Evolutionary conservation across 768 basidiomycete species (phyloP), one percentile per base, ranked within the genome.

Genomic region (Rhodotorula babjevae): DNA sequence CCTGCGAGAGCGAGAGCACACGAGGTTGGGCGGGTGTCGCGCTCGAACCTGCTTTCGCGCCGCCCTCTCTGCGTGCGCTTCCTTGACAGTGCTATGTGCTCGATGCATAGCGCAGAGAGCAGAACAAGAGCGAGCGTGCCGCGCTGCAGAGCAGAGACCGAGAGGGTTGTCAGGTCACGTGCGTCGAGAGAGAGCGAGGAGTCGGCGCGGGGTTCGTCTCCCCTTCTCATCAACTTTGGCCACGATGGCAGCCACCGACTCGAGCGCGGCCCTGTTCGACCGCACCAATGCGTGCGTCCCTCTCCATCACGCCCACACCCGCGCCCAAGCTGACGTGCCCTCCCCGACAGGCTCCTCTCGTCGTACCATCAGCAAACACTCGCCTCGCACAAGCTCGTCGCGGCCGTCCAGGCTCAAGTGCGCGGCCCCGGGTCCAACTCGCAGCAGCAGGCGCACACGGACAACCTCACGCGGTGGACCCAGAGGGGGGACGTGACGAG

Each of bases 391-490:
- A 52, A 68, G 29, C 61, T 72, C 52, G 46, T 50, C 14, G 19
- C 47, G 16, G 8, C 25, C 9, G 62, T 67, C 19, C 71, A 65
- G 3, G 59, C 67, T 15, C 55, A 62, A 3, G 49, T 53, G 64
- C 29, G 61, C 8, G n/a, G 60, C n/a, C n/a, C n/a, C 9, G 40
- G 63, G 29, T 53, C 60, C 16, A 40, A 36, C 27, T 11, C 55
- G 27, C 62, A 36, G n/a, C 33, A 65, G 36, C 36, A 36, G 36
- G 36, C 36, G 31, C 21, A 65, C 46, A 68, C 70, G 9, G 67
- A 71, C 21, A 69, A 75, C 67, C 44, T 49, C 11, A 71, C 74
- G 50, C 53, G 70, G 12, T 69, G 67, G 59, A 71, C 74, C 0
- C 61, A 71, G 65, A 52, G 61, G 27, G 55, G 53, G 27, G 65